Evolutionary conservation across 768 basidiomycete species (phyloP).

Genomic region (Termitomyces sp.): DNA sequence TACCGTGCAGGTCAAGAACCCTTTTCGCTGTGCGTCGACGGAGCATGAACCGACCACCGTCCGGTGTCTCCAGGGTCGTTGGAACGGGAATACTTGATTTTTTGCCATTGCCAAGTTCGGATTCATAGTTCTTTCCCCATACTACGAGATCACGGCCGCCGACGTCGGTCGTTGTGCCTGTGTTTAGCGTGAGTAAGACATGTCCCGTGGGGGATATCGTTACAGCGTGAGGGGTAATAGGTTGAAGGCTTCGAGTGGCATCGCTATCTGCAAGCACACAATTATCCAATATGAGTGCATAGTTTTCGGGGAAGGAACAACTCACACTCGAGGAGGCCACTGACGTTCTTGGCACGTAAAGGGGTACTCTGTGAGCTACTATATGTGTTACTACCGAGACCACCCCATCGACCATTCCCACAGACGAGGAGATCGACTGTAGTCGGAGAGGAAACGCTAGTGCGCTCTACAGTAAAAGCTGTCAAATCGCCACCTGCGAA

Average conservation of each 20-base stretch:
- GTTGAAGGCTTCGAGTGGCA: constrained; percentile 45
- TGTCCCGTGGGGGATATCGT: constrained; percentile 74
- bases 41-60: constrained; percentile 58
- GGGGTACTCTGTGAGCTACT: constrained; percentile 70
- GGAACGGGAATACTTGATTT: constrained; percentile 54
- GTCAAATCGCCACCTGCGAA: constrained; percentile 66
- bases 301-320: background rate
- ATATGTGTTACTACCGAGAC: constrained; percentile 62
- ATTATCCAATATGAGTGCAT: constrained; percentile 1
- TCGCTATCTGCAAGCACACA: constrained; percentile 57
- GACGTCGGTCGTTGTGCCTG: constrained; percentile 39
- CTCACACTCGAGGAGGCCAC: constrained; percentile 84
- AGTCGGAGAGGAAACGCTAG: constrained; percentile 16
- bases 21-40: constrained; percentile 39
- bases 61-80: constrained; percentile 38
- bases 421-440: constrained; percentile 56
- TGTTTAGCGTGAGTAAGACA: constrained; percentile 68
- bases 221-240: constrained; percentile 57
- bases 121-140: constrained; percentile 72
- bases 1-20: constrained; percentile 55
- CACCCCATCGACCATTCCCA: constrained; percentile 83
- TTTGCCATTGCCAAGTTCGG: constrained; percentile 73
- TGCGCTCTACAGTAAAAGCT: constrained; percentile 67
- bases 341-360: constrained; percentile 69
- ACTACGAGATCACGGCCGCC: constrained; percentile 61